Evolutionary conservation across 192 early-diverging fungal genomes (phyloP).

Genomic region (Coemansia umbellata): DNA sequence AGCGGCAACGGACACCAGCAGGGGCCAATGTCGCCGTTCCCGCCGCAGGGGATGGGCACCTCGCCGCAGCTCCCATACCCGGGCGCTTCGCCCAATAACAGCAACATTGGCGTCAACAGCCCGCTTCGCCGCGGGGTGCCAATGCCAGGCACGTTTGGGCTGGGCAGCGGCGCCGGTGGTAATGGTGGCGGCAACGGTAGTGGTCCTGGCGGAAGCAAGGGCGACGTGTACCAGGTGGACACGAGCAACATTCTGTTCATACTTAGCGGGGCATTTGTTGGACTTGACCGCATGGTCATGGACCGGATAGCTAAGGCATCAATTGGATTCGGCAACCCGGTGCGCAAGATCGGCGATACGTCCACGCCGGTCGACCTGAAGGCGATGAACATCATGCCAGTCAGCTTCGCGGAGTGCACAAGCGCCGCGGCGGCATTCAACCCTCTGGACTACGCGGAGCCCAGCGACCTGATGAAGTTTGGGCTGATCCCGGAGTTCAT

Average conservation of each 20-base stretch:
- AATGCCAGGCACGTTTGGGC: slow-evolving; percentile 35
- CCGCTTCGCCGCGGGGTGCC: slow-evolving; percentile 33
- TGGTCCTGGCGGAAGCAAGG: slow-evolving; percentile 48
- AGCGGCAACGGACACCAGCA: slow-evolving; percentile 7
- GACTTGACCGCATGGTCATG: slow-evolving; percentile 74
- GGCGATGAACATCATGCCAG: slow-evolving; percentile 25
- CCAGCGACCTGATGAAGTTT: slow-evolving; percentile 77
- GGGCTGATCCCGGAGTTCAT: slow-evolving; percentile 90
- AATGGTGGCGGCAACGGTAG: slow-evolving; percentile 15
- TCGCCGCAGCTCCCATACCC: slow-evolving; percentile 20
- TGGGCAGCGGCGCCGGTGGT: background rate
- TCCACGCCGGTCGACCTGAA: slow-evolving; percentile 23
- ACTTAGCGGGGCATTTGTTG: slow-evolving; percentile 85
- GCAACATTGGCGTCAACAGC: slow-evolving; percentile 3
- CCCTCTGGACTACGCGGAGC: slow-evolving; percentile 63
- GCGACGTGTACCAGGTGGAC: slow-evolving; percentile 81
- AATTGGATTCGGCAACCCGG: slow-evolving; percentile 72
- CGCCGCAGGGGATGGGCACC: slow-evolving; percentile 18
- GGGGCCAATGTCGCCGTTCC: slow-evolving; percentile 28
- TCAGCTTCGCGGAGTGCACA: slow-evolving; percentile 12
- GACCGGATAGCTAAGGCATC: slow-evolving; percentile 76
- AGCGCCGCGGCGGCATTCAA: slow-evolving; percentile 27
- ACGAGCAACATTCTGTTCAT: slow-evolving; percentile 91
- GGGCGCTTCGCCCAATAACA: slow-evolving; percentile 2
- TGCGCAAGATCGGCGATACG: slow-evolving; percentile 43